These are phyloP conservation scores for Arabidopsis hybrid DNA, from an alignment of 441 rosid genomes.

Conservation along the genomic window DNA sequence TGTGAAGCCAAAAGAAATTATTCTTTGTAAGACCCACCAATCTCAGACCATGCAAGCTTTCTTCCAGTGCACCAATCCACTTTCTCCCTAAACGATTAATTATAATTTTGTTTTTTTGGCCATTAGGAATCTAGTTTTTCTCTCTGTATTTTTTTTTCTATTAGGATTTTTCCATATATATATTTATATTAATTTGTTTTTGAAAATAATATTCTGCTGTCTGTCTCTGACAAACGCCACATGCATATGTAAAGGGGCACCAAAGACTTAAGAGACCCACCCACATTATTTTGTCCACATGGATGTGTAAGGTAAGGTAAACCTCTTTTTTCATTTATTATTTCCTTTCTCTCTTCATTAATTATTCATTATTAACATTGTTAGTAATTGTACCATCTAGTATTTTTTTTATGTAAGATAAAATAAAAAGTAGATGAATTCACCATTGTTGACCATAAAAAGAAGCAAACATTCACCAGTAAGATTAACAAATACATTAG, in stretches of 20 bases:
- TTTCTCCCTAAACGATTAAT: conserved; percentile 29
- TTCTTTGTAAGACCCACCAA: conserved; percentile 41
- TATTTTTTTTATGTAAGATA: conserved; percentile 26
- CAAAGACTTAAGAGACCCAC: conserved; percentile 54
- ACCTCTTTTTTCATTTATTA: conserved; percentile 32
- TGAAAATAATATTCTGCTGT: conserved; percentile 31
- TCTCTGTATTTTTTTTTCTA: neutral
- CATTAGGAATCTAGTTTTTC: conserved; percentile 25
- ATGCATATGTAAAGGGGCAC: conserved; percentile 63
- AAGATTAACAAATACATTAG: neutral
- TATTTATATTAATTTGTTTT: conserved; percentile 4
- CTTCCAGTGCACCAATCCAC: conserved; percentile 63
- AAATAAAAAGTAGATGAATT: conserved; percentile 19
- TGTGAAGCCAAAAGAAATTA: conserved; percentile 23
- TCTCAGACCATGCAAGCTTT: conserved; percentile 47
- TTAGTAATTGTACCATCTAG: conserved; percentile 34
- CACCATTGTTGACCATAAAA: conserved; percentile 23
- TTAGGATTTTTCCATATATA: conserved; percentile 13
- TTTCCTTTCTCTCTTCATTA: neutral
- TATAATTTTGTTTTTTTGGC: conserved; percentile 25
- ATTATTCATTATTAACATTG: conserved; percentile 1
- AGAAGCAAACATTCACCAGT: neutral
- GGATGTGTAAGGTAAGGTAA: conserved; percentile 51
- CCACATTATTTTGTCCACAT: conserved; percentile 78
- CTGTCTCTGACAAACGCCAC: conserved; percentile 73